Evolutionary conservation across 2,329 filamentous ascomycete genomes (phyloP), one percentile per base, ranked within the genome.

Genomic region (Hortaea sp.): DNA sequence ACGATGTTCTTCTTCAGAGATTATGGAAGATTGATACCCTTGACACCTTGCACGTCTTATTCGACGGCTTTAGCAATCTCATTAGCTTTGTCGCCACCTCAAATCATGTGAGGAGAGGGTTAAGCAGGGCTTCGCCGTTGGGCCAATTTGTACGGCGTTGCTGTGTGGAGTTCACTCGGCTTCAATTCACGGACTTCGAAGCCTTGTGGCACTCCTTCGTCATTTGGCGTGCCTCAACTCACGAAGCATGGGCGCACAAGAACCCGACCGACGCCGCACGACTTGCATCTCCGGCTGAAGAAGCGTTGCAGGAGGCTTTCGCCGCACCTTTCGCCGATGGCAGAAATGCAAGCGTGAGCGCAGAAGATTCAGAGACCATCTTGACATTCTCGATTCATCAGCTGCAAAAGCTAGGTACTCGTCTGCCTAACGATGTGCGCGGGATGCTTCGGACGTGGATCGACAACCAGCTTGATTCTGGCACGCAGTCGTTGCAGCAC

Each of bases 331-430:
- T 31, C 35, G 37, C 32, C 2, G 41, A 38, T 34, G 20, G 20
- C 20, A 20, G 20, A 20, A 20, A 20, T 20, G 38, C 45, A 6
- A 30, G 42, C 13, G 45, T 54, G 20, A 59, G 56, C 42, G 50
- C 54, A 2, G 51, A 57, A 39, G 60, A 63, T 29, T 51, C 53
- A 11, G 58, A 61, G 31, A 49, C 49, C 6, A 69, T 95, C 29
- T 69, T 97, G 13, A 87, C 94, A 54, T 94, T 92, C 56, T 89
- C 95, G 60, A 82, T 97, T 34, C 82, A 86, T 52, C 81, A 88
- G 63, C 80, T 95, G 69, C 89, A 95, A 63, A 85, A 80, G 62
- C 78, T 84, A 53, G 90, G 90, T 7, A 84, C 78, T 49, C 77
- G 90, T 56, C 78, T 95, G 37, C 85, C 90, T 0, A 69, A 81